phyloP scores from a whole-genome alignment of 1,284 basidiomycete genomes.

The Cutaneotrichosporon dermatis region DNA sequence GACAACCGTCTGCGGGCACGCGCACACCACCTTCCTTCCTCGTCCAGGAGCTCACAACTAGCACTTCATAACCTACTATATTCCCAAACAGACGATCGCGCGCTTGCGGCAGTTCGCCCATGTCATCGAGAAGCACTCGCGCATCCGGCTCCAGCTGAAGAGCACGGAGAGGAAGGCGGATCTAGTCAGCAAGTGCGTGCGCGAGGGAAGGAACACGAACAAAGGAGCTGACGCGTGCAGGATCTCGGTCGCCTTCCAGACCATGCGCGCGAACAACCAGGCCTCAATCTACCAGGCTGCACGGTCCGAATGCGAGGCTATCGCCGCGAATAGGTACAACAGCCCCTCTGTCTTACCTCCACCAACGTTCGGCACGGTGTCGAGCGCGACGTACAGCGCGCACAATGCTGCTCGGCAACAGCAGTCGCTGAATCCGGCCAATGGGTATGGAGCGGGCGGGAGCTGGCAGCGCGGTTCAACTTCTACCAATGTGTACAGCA shows the following conservation, averaged over 20 bases:
- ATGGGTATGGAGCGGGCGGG: background rate
- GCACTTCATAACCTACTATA: constrained; percentile 29
- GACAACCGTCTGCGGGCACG: background rate
- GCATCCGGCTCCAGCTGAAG: constrained; percentile 22
- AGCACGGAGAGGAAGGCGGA: constrained; percentile 37
- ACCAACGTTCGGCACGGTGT: constrained; percentile 24
- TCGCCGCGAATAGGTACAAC: constrained; percentile 6
- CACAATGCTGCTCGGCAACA: background rate
- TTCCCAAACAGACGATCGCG: constrained; percentile 32
- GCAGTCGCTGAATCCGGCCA: background rate
- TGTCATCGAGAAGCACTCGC: constrained; percentile 15
- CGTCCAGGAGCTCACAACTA: no score
- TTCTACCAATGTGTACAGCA: background rate
- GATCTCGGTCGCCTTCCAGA: constrained; percentile 24
- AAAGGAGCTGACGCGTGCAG: constrained; percentile 8
- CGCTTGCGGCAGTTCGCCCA: constrained; percentile 29
- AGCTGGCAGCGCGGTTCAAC: background rate
- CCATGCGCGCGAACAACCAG: constrained; percentile 21
- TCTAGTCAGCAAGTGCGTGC: constrained; percentile 36
- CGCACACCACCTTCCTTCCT: background rate
- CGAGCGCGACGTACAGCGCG: background rate
- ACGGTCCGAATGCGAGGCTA: constrained; percentile 23
- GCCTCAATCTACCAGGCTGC: constrained; percentile 16
- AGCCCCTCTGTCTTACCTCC: background rate
- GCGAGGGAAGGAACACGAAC: background rate